Evolutionary conservation across 176 grass and related monocot genomes (phyloP).

Genomic region (Metroxylon sagu): DNA sequence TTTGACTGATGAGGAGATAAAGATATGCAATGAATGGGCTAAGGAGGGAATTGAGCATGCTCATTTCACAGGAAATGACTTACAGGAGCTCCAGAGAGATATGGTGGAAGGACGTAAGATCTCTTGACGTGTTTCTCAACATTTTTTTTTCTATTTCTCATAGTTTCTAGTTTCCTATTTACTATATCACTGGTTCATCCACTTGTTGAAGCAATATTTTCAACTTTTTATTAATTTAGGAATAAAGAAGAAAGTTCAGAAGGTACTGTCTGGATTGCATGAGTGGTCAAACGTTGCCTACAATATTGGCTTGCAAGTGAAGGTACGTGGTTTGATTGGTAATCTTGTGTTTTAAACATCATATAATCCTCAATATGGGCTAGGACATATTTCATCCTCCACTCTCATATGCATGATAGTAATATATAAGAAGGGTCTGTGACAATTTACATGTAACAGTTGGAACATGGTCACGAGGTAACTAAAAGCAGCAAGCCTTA

Average conservation of each 20-base stretch:
- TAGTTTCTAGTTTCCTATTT: too few relatives aligned
- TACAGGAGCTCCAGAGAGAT: slow-evolving; percentile 36
- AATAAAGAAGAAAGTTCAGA: slow-evolving; percentile 53
- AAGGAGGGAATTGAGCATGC: slow-evolving; percentile 47
- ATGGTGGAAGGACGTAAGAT: slow-evolving; percentile 33
- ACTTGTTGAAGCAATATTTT: neutral
- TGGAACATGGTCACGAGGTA: too few relatives aligned
- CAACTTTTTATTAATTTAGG: slow-evolving; percentile 15
- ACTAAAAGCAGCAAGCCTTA: too few relatives aligned
- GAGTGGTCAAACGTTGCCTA: slow-evolving; percentile 25
- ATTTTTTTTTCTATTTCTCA: too few relatives aligned
- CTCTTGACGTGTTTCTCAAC: neutral
- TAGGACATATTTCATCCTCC: too few relatives aligned
- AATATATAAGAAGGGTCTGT: too few relatives aligned
- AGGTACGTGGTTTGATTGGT: slow-evolving; percentile 20
- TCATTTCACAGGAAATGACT: slow-evolving; percentile 46
- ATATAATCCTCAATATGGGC: too few relatives aligned
- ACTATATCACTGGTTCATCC: neutral
- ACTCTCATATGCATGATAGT: too few relatives aligned
- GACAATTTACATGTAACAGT: too few relatives aligned
- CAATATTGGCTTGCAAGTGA: slow-evolving; percentile 26
- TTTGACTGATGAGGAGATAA: slow-evolving; percentile 33
- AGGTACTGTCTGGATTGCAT: slow-evolving; percentile 31
- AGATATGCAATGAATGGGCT: slow-evolving; percentile 51
- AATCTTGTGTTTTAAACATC: too few relatives aligned